Evolutionary conservation across 2,329 filamentous ascomycete genomes (phyloP), one percentile per base, ranked within the genome.

Genomic region (Ceratocystis diversiconidia): DNA sequence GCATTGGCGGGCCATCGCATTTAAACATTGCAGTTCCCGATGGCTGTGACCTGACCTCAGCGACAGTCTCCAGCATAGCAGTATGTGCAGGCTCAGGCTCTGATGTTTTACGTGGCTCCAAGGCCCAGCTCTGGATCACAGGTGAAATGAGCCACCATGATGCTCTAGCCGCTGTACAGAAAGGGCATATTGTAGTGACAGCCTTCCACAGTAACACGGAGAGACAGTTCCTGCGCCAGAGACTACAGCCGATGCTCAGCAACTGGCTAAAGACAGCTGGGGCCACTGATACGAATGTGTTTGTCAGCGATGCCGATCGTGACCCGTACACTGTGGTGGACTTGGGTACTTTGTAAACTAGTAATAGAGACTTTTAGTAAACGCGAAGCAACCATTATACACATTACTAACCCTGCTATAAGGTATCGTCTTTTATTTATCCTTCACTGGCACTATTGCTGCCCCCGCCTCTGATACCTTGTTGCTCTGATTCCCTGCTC

Each of bases 191-290:
- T 65, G 89, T 97, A 0, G 83, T 97, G 63, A 88, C 87, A 50
- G 80, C 95, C 61, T 95, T 96, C 71, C 94, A 99, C 74, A 92
- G 88, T 70, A 97, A 97, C 74, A 94, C 89, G 0, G 94, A 99
- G 78, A 79, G 94, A 44, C 86, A 85, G 0, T 99, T 92, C 73
- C 75, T 99, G 71, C 81, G 81, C 67, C 80, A 86, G 67, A 84
- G 88, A 60, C 81, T 99, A 77, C 81, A 81, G 70, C 78, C 79
- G 19, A 83, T 85, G 73, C 76, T 96, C 70, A 78, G 85, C 70
- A 77, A 78, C 48, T 75, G 78, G 67, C 74, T 96, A 43, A 76
- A 75, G 64, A 75, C 78, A 61, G 80, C 82, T 69, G 73, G 74
- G 52, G 73, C 73, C 50, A 70, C 72, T 1, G 77, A 78, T 25